A percentile compares a stretch with the other conserved stretches of the same genome.
These are phyloP conservation scores for Rubia occidens DNA, from an alignment of 305 asterid genomes.

Conservation along the genomic window DNA sequence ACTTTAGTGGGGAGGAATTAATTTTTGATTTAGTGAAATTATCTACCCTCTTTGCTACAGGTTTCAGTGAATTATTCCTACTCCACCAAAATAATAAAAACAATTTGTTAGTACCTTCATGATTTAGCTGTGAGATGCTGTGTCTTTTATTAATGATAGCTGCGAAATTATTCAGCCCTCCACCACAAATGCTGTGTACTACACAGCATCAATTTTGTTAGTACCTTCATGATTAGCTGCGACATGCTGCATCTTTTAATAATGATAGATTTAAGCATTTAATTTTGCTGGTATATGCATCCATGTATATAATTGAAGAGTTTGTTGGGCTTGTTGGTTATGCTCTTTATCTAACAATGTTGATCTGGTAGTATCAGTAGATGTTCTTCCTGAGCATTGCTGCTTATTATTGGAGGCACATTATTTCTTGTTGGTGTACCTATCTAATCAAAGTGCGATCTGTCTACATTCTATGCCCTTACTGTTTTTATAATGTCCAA, in stretches of 20 bases:
- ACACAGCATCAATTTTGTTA: not conserved
- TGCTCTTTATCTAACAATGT: not conserved
- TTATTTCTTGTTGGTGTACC: not conserved
- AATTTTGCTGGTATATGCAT: not conserved
- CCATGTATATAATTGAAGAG: not conserved
- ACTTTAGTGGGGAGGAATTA: not conserved
- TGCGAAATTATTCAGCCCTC: no score
- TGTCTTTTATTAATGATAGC: no score
- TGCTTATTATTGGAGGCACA: constrained; percentile 1
- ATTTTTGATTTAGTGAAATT: not conserved
- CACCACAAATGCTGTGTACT: no score
- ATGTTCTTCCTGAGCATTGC: not conserved
- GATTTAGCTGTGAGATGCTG: not conserved
- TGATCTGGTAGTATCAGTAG: not conserved
- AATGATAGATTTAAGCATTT: not conserved
- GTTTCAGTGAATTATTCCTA: not conserved
- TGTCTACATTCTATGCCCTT: not conserved
- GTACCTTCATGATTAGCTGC: not conserved
- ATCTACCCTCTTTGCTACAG: not conserved
- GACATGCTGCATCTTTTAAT: not conserved
- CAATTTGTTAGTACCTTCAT: not conserved
- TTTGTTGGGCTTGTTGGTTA: not conserved
- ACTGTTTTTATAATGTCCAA: constrained; percentile 29
- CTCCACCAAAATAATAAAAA: not conserved
- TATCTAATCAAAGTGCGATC: constrained; percentile 6